Percentiles rank a stretch among this genome's conserved stretches.
Evolutionary conservation across 768 basidiomycete genomes (phyloP).

Genomic region (Suillus luteus): DNA sequence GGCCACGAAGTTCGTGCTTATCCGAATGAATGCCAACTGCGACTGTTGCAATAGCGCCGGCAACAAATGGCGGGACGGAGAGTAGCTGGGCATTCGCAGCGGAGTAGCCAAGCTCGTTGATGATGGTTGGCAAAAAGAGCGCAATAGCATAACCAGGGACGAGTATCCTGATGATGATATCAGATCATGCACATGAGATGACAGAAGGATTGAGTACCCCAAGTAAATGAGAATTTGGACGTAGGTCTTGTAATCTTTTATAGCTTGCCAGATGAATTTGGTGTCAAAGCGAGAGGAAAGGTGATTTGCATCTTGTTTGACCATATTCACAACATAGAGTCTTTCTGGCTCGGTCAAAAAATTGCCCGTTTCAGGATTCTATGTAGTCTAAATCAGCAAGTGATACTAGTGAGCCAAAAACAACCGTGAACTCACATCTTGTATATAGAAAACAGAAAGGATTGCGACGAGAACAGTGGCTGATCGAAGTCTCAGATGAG

Average conservation of each 20-base stretch:
- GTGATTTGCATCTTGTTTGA: slow-evolving; percentile 47
- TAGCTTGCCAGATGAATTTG: slow-evolving; percentile 50
- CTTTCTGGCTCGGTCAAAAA: slow-evolving; percentile 53
- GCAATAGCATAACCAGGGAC: slow-evolving; percentile 50
- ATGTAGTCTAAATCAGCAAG: background rate
- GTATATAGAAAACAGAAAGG: slow-evolving; percentile 49
- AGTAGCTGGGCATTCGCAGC: slow-evolving; percentile 52
- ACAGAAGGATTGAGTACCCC: slow-evolving; percentile 33
- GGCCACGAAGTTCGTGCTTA: slow-evolving; percentile 45
- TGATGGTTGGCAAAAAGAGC: slow-evolving; percentile 53
- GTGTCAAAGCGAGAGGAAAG: slow-evolving; percentile 46
- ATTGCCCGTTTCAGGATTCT: slow-evolving; percentile 60
- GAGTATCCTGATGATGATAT: slow-evolving; percentile 35
- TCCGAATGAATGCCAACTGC: slow-evolving; percentile 45
- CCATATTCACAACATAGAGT: slow-evolving; percentile 37
- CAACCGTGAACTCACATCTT: slow-evolving; percentile 42
- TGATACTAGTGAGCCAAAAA: background rate
- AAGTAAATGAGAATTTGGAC: slow-evolving; percentile 40
- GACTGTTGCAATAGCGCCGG: slow-evolving; percentile 47
- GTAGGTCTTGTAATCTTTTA: slow-evolving; percentile 46
- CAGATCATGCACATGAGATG: slow-evolving; percentile 1
- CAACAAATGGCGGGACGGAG: slow-evolving; percentile 50
- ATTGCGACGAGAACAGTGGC: slow-evolving; percentile 25
- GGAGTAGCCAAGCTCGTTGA: slow-evolving; percentile 50
- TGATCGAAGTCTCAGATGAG: slow-evolving; percentile 12